phyloP scores from a whole-genome alignment of 495 filamentous ascomycete genomes.

The Xylaria flabelliformis region DNA sequence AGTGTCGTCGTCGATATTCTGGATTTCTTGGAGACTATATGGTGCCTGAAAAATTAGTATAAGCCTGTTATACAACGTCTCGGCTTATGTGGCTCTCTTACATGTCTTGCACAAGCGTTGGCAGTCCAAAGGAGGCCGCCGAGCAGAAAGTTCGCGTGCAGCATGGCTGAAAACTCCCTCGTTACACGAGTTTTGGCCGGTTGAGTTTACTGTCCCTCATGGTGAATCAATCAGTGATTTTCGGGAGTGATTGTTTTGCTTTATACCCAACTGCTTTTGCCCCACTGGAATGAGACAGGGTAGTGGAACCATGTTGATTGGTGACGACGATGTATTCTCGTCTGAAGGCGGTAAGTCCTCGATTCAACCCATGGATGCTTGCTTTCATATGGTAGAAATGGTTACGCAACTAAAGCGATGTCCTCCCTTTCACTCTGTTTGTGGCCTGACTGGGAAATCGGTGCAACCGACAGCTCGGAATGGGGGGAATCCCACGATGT shows the following conservation, averaged over 20 bases:
- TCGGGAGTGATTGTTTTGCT: not conserved
- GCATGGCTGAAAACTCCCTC: not conserved
- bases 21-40: not conserved
- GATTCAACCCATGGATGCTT: not conserved
- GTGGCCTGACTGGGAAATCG: not conserved
- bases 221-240: not conserved
- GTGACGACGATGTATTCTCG: not conserved
- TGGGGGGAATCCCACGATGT: not conserved
- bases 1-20: not conserved
- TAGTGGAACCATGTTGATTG: not conserved
- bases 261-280: slow-evolving; percentile 5
- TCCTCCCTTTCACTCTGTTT: slow-evolving; percentile 4
- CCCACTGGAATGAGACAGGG: not conserved
- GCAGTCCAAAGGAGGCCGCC: slow-evolving; percentile 5
- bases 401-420: not conserved
- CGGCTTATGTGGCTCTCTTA: slow-evolving; percentile 5
- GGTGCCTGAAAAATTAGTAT: not conserved
- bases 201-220: too few species aligned
- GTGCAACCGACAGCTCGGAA: slow-evolving; percentile 12
- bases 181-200: not conserved
- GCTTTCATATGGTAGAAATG: not conserved
- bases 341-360: not conserved
- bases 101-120: slow-evolving; percentile 6
- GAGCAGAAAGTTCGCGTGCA: not conserved
- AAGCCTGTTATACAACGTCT: not conserved